phyloP scores from a whole-genome alignment of 1,139 yeast species.

The Meyerozyma elateridarum region DNA sequence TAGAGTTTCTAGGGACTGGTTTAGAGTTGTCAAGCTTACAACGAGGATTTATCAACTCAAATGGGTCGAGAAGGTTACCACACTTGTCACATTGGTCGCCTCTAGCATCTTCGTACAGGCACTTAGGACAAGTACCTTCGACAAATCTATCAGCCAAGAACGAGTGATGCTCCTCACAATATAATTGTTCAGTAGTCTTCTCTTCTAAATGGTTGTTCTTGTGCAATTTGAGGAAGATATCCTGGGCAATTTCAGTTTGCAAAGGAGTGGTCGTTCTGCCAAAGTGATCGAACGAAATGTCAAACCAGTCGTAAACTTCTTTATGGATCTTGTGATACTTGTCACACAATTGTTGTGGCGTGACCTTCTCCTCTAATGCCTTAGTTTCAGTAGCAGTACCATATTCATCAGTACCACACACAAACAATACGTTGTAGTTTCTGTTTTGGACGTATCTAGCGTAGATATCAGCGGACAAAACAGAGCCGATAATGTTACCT shows the following conservation, averaged over 20 bases:
- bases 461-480: constrained; percentile 89
- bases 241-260: constrained; percentile 96
- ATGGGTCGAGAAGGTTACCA: constrained; percentile 84
- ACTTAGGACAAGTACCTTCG: constrained; percentile 96
- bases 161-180: constrained; percentile 85
- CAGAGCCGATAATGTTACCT: constrained; percentile 95
- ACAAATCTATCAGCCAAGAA: constrained; percentile 95
- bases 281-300: constrained; percentile 87
- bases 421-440: constrained; percentile 76
- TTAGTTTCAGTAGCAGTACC: constrained; percentile 99
- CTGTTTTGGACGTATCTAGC: constrained; percentile 87
- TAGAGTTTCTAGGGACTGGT: constrained; percentile 77
- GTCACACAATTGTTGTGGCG: constrained; percentile 85
- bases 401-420: constrained; percentile 98
- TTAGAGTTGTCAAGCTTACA: constrained; percentile 85
- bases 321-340: constrained; percentile 84
- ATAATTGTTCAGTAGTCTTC: constrained; percentile 81
- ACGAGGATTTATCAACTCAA: constrained; percentile 88
- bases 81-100: constrained; percentile 99
- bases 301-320: constrained; percentile 94
- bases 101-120: constrained; percentile 93
- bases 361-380: constrained; percentile 87
- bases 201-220: constrained; percentile 79
- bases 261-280: constrained; percentile 92
- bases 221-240: constrained; percentile 71